Base-by-base conservation (phyloP, 2,329 filamentous ascomycete genomes). In the Fusarium succisae region DNA sequence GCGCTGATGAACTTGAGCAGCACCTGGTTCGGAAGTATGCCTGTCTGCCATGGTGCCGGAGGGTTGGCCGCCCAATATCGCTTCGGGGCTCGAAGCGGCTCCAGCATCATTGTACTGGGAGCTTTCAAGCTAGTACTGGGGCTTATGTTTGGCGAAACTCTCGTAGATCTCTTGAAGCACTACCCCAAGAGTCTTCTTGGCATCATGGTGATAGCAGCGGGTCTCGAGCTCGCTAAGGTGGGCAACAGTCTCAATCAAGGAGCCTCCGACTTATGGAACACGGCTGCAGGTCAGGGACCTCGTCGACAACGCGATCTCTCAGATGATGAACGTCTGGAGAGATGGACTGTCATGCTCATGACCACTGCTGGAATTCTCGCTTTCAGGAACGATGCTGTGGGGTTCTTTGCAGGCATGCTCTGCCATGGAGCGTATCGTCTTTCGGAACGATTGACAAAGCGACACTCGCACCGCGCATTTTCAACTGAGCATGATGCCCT, bases 21-120 rank as follows among this genome's bases (percentile, higher is more conserved):
- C 22, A 95, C 94, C 78, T 97, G 94, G 93, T 97, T 98, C 78
- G 95, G 95, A 54, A 93, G 93, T 10, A 98, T 98, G 96, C 96
- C 96, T 7, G 91, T 96, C 8, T 98, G 96, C 79, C 96, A 98
- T 80, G 96, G 96, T 10, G 94, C 94, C 2, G 96, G 96, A 6
- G 96, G 96, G 0, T 86, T 98, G 0, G 96, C 96, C 10, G 96
- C 93, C 0, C 96, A 98, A 81, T 94, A 94, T 81, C 91, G 94
- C 9, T 98, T 98, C 76, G 96, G 96, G 2, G 95, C 96, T 9
- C 91, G 96, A 54, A 97, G 94, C 67, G 96, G 96, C 15, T 91
- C 94, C 0, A 95, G 92, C 76, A 88, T 98, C 70, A 90, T 98
- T 60, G 80, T 97, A 30, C 89, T 98, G 1, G 96, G 96, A 0